Base-by-base conservation (phyloP, 768 basidiomycete genomes). In the Dioszegia hungarica region DNA sequence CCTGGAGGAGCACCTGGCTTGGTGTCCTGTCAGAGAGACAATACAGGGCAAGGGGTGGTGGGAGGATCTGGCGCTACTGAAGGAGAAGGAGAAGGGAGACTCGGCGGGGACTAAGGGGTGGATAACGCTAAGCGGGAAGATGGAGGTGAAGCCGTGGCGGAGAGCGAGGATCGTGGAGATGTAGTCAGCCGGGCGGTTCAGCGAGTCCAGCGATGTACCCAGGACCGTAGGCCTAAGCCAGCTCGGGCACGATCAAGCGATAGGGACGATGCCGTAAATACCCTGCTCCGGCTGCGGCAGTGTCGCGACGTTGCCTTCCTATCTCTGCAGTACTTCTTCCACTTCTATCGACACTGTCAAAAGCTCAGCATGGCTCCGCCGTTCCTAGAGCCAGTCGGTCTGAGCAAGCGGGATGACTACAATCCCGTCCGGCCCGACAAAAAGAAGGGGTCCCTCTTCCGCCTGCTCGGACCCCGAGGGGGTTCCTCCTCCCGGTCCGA, bases 101-200 rank as follows among this genome's bases (percentile, higher is more conserved):
- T 29, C 27, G 19, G 54, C 25, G 33, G 10, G 44, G 10, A 53
- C 2, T 19, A 63, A 39, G 28, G 60, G 45, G 4, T 68, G 53
- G 59, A 43, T 67, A 22, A 49, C 19, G 14, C 20, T 64, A 15
- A 68, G 67, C 44, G 54, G 56, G 31, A 52, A 57, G 46, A 38
- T 68, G 54, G 63, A 60, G 45, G 62, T 62, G 49, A 68, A 57
- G 43, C 57, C 61, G 19, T 68, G 67, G 67, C 34, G 63, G 29
- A 37, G 52, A 19, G 5, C 20, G 10, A 10, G 27, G 12, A 34
- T 24, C n/a, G n/a, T n/a, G n/a, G n/a, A n/a, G n/a, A n/a, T 28
- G 38, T n/a, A 43, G 34, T 33, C 17, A 41, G 12, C 6, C 5
- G 10, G 17, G 19, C 19, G 36, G 24, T 12, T 2, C 22, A 38